phyloP scores from a whole-genome alignment of 257 asterid species.

The Primulina tabacum region DNA sequence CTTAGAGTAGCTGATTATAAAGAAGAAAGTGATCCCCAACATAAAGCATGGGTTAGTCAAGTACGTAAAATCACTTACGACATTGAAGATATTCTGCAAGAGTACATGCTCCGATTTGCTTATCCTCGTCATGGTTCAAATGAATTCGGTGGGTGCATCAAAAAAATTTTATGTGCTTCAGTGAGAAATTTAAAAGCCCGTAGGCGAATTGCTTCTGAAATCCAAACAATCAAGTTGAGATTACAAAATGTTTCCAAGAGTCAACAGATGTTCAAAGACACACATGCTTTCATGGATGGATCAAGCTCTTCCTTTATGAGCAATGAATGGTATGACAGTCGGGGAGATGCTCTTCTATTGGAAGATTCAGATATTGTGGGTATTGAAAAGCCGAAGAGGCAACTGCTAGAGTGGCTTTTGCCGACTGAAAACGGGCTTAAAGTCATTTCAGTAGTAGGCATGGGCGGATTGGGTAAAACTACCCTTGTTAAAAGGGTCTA shows the following conservation, averaged over 20 bases:
- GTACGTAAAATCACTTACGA: constrained; percentile 32
- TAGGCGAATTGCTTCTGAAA: constrained; percentile 26
- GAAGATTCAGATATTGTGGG: constrained; percentile 25
- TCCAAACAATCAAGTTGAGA: constrained; percentile 22
- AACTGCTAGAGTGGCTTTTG: constrained; percentile 18
- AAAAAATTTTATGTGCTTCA: background rate
- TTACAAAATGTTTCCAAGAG: constrained; percentile 21
- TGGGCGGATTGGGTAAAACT: constrained; percentile 33
- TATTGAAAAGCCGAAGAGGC: constrained; percentile 28
- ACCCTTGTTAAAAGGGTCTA: constrained; percentile 31
- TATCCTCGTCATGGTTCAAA: background rate
- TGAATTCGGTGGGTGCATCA: constrained; percentile 18
- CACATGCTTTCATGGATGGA: background rate
- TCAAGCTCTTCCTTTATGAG: background rate
- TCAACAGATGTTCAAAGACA: constrained; percentile 23
- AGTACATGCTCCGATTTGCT: constrained; percentile 18
- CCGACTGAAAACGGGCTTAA: background rate
- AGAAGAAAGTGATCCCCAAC: constrained; percentile 21
- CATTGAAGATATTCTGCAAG: constrained; percentile 22
- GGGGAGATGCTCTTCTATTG: constrained; percentile 30
- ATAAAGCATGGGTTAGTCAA: constrained; percentile 2
- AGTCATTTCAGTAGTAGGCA: constrained; percentile 30
- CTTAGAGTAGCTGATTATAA: constrained; percentile 26
- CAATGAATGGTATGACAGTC: constrained; percentile 17
- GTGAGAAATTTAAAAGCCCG: constrained; percentile 19